Base-by-base conservation (phyloP, 805 yeast genomes). In the Starmera amethionina region DNA sequence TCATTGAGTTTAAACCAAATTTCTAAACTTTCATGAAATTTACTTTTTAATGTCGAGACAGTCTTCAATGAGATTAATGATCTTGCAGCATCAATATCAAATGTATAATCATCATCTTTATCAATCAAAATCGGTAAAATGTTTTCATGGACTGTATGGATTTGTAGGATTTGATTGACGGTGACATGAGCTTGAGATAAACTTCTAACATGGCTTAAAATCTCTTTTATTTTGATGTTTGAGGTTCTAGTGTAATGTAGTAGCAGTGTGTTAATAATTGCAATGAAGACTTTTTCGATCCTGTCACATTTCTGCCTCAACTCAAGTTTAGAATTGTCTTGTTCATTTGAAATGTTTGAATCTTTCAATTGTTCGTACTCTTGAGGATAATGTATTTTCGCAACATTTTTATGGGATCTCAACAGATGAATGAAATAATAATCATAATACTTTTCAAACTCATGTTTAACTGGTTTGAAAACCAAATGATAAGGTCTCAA, bases 401-500 rank as follows among this genome's bases (percentile, higher is more conserved):
- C 10, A n/a, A 33, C 27, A 9, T 33, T 12, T 18, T 11, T 10
- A 10, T 33, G 11, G 4, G 12, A n/a, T 18, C 18, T 33, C 5
- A 33, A 8, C 5, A 33, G 13, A 12, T 19, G 14, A 11, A 3
- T 9, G 14, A 33, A 13, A 10, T 16, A 8, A 13, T 33, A 16
- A 8, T 22, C 27, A 8, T 22, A 9, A 67, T 66, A 29, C 64
- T 56, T 39, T 51, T 4, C 71, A 71, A 9, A 68, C 66, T 0
- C 72, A 71, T 30, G 63, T 51, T 10, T 37, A 60, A 63, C 1
- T 68, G 72, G 8, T 47, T 50, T 43, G 14, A 18, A 22, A 22
- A 22, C 5, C 25, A 18, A 59, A 67, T 47, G 65, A 72, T 45
- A 64, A 65, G 3, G 69, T 33, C 65, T 61, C 15, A 53, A 45